These are phyloP conservation scores for Flaveria floridana DNA, from an alignment of 140 eudicot species.

Conservation along the genomic window DNA sequence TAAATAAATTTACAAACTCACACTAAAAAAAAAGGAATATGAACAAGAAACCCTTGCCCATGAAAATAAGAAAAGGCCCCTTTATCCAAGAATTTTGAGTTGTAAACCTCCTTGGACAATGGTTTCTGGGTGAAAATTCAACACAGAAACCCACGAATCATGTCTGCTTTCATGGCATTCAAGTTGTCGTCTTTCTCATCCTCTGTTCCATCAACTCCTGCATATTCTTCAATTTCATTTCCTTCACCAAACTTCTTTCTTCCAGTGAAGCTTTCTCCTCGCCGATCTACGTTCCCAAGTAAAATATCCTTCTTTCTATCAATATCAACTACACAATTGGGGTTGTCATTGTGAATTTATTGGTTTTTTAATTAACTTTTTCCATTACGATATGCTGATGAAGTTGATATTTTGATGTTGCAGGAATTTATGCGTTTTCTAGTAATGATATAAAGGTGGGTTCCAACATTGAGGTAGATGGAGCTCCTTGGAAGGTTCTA, in stretches of 20 bases:
- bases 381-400: too few relatives aligned
- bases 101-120: too few relatives aligned
- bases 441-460: conserved; percentile 97
- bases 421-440: conserved; percentile 71
- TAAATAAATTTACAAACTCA: too few relatives aligned
- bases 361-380: too few relatives aligned
- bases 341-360: neutral
- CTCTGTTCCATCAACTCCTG: conserved; percentile 37
- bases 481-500: conserved; percentile 86
- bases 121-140: too few relatives aligned
- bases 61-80: too few relatives aligned
- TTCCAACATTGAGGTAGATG: conserved; percentile 85
- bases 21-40: too few relatives aligned
- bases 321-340: neutral
- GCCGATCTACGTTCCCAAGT: conserved; percentile 65
- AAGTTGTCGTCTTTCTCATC: conserved; percentile 43
- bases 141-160: neutral
- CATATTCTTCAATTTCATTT: conserved; percentile 40
- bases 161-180: conserved; percentile 52
- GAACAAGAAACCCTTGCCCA: too few relatives aligned
- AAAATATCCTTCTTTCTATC: conserved; percentile 3
- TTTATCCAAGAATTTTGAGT: too few relatives aligned
- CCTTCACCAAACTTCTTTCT: conserved; percentile 34
- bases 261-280: conserved; percentile 36
- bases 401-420: neutral